A percentile compares a stretch with the other conserved stretches of the same genome.
These are phyloP conservation scores for Capsicum chinense DNA, from an alignment of 257 asterid genomes.

Conservation along the genomic window DNA sequence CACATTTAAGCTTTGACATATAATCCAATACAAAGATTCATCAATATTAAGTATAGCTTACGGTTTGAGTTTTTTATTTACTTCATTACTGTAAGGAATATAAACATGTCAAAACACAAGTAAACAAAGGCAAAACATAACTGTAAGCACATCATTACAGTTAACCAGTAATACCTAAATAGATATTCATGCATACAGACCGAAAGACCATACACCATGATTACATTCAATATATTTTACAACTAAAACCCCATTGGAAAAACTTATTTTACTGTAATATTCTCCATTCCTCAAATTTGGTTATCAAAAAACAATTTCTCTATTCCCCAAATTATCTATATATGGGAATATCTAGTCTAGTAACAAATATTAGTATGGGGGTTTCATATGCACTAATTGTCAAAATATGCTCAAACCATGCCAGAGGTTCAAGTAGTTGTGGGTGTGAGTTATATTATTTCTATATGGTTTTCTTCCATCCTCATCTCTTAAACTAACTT, in stretches of 20 bases:
- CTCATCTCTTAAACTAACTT: constrained; percentile 1
- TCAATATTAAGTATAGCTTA: background rate
- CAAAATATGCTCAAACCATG: background rate
- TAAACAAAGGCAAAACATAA: too few species aligned
- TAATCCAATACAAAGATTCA: constrained; percentile 8
- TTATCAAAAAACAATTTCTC: too few species aligned
- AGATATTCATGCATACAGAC: constrained; percentile 5
- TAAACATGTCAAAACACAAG: too few species aligned
- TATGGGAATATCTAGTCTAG: too few species aligned
- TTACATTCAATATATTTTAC: background rate
- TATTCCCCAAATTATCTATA: background rate
- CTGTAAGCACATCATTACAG: background rate
- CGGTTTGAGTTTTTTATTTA: background rate
- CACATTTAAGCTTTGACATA: constrained; percentile 7
- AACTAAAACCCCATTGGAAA: background rate
- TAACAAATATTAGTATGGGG: background rate
- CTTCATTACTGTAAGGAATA: background rate
- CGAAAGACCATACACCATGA: background rate
- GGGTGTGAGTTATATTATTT: background rate
- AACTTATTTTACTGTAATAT: background rate
- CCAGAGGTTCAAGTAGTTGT: background rate
- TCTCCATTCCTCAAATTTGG: background rate
- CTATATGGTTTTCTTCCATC: background rate
- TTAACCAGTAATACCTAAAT: background rate
- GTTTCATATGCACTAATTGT: background rate